These are phyloP conservation scores for Phytophthora pisi DNA, from an alignment of 352 stramenopile genomes.

Conservation along the genomic window DNA sequence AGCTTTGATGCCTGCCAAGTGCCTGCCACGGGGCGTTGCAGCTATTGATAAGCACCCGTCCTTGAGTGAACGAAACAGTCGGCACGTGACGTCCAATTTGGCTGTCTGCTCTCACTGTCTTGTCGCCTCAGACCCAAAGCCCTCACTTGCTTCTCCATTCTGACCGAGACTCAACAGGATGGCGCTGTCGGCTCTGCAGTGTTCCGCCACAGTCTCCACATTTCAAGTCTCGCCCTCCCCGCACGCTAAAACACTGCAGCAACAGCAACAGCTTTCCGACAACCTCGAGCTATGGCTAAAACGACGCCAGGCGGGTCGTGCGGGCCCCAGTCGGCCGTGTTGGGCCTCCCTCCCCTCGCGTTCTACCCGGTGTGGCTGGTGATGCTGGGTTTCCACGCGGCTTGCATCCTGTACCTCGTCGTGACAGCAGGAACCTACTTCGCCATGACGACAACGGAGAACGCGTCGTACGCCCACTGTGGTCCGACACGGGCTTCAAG, in stretches of 20 bases:
- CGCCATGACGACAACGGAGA: conserved; percentile 2
- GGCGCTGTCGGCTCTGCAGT: background rate
- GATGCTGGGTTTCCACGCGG: conserved; percentile 16
- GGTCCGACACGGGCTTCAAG: conserved; percentile 16
- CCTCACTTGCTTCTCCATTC: background rate
- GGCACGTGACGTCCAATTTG: background rate
- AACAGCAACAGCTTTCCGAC: background rate
- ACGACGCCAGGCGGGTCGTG: conserved; percentile 2
- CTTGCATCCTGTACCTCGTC: conserved; percentile 17
- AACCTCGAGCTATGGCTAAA: conserved; percentile 18
- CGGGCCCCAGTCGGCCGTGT: conserved; percentile 1
- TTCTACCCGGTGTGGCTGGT: conserved; percentile 26
- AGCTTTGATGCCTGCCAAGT: background rate
- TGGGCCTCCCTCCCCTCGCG: conserved; percentile 13
- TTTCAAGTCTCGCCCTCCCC: conserved; percentile 14
- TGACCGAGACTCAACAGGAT: conserved; percentile 2
- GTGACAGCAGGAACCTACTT: conserved; percentile 12
- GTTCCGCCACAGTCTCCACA: background rate
- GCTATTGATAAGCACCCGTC: background rate
- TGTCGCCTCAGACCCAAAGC: conserved; percentile 18
- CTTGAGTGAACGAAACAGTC: background rate
- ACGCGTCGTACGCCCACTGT: conserved; percentile 21
- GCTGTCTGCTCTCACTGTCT: conserved; percentile 4
- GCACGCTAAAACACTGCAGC: background rate
- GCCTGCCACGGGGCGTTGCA: background rate